Evolutionary conservation across 2,329 filamentous ascomycete genomes (phyloP).

Genomic region (Fusarium sambucinum): DNA sequence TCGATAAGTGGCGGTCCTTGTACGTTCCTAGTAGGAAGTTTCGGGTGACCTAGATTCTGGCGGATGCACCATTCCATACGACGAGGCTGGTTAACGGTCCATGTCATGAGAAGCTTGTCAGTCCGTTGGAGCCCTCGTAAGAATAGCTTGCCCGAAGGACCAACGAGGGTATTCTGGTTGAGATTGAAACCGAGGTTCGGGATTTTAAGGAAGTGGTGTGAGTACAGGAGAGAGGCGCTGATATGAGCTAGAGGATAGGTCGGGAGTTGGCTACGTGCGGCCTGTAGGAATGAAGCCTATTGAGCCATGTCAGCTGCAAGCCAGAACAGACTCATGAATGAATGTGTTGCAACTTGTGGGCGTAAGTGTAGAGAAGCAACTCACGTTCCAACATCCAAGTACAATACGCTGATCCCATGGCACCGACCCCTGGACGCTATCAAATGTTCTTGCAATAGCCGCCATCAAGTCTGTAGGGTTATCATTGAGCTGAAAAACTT

Average conservation of each 20-base stretch:
- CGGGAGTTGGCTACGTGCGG: constrained; percentile 72
- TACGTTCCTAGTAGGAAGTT: constrained; percentile 1
- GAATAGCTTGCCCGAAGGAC: constrained; percentile 75
- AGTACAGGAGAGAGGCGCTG: constrained; percentile 74
- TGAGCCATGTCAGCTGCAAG: constrained; percentile 10
- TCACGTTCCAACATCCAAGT: constrained; percentile 84
- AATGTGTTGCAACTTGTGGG: background rate
- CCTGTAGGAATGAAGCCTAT: constrained; percentile 74
- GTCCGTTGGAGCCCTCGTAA: constrained; percentile 65
- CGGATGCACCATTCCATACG: constrained; percentile 85
- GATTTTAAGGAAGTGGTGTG: constrained; percentile 73
- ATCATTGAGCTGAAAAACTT: constrained; percentile 71
- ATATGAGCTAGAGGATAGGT: constrained; percentile 75
- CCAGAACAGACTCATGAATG: background rate
- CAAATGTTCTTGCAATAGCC: constrained; percentile 73
- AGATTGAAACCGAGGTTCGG: constrained; percentile 84
- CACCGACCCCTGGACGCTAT: constrained; percentile 59
- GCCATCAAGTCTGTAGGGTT: constrained; percentile 77
- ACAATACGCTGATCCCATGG: constrained; percentile 81
- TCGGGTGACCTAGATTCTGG: constrained; percentile 54
- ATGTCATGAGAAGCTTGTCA: constrained; percentile 75
- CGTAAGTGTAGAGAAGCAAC: constrained; percentile 23
- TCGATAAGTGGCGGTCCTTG: constrained; percentile 64
- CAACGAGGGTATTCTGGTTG: constrained; percentile 74
- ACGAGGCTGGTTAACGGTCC: constrained; percentile 86